These are phyloP conservation scores for Pyrenophora teres DNA, from an alignment of 2,329 filamentous ascomycete genomes.

Conservation along the genomic window DNA sequence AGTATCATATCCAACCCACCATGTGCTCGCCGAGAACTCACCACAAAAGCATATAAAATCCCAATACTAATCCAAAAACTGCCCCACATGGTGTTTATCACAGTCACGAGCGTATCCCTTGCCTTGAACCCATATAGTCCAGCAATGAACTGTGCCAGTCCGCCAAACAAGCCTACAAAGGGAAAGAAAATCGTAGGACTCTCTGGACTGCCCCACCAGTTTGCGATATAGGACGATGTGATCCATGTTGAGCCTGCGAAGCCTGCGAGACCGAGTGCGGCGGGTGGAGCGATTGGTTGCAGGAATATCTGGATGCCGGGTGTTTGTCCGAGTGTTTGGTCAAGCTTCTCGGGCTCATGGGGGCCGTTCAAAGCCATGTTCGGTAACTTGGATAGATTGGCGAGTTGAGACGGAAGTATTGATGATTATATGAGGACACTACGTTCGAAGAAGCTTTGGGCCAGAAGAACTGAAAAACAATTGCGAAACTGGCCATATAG, in stretches of 20 bases:
- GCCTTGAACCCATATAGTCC: not conserved
- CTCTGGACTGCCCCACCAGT: not conserved
- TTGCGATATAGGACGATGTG: not conserved
- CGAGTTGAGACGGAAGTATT: not conserved
- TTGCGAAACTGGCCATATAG: too few relatives aligned
- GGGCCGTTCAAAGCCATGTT: not conserved
- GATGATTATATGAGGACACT: not conserved
- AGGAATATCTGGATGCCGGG: slow-evolving; percentile 3
- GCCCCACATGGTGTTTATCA: slow-evolving; percentile 1
- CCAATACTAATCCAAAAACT: slow-evolving; percentile 1
- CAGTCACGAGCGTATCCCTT: not conserved
- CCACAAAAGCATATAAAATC: slow-evolving; percentile 1
- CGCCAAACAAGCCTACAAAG: not conserved
- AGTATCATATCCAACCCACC: too few relatives aligned
- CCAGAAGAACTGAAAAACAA: too few relatives aligned
- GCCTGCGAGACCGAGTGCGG: slow-evolving; percentile 1
- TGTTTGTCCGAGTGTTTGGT: not conserved
- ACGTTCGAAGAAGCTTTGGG: too few relatives aligned
- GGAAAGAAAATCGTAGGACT: not conserved
- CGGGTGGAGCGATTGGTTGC: not conserved
- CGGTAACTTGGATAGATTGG: not conserved
- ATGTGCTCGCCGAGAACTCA: not conserved
- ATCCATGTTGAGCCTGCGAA: slow-evolving; percentile 1
- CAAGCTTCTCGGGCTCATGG: not conserved
- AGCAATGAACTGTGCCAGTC: slow-evolving; percentile 1